Conservation (phyloP, 2,329 filamentous ascomycete species). For the Fusarium sp. region DNA sequence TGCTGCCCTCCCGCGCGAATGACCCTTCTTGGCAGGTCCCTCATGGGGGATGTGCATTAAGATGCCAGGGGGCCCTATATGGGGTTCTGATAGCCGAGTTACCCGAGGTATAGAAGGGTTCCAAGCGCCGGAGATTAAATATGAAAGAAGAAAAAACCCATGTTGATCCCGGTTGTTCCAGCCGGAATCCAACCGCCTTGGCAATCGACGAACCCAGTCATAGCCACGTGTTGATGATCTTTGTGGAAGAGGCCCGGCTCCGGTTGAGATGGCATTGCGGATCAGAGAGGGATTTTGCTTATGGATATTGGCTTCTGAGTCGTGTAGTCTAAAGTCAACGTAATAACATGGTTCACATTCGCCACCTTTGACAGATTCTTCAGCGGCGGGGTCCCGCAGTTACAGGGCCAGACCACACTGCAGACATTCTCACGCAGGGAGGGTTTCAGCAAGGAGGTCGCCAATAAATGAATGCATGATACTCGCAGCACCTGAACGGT, state of each 20-base stretch:
- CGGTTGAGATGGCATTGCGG: not conserved
- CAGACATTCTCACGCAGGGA: not conserved
- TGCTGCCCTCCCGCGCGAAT: not conserved
- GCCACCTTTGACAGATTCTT: not conserved
- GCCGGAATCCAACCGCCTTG: not conserved
- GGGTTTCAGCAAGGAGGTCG: not conserved
- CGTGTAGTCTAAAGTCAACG: not conserved
- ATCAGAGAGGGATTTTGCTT: not conserved
- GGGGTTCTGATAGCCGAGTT: not conserved
- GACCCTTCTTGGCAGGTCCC: not conserved
- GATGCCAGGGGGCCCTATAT: not conserved
- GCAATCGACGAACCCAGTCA: not conserved
- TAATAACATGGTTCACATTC: not conserved
- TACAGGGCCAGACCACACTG: not conserved
- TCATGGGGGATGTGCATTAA: not conserved
- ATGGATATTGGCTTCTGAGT: not conserved
- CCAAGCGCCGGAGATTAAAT: slow-evolving; percentile 12
- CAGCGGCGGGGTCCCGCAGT: not conserved
- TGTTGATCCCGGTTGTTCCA: not conserved
- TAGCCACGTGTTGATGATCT: slow-evolving; percentile 1
- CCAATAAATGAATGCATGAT: not conserved
- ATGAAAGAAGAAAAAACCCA: not conserved
- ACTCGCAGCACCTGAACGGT: not conserved
- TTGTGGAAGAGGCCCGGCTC: too few relatives aligned
- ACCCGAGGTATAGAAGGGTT: not conserved